These are phyloP conservation scores for Vickermania ingenoplastis DNA, from an alignment of 208 protist species.

Conservation along the genomic window DNA sequence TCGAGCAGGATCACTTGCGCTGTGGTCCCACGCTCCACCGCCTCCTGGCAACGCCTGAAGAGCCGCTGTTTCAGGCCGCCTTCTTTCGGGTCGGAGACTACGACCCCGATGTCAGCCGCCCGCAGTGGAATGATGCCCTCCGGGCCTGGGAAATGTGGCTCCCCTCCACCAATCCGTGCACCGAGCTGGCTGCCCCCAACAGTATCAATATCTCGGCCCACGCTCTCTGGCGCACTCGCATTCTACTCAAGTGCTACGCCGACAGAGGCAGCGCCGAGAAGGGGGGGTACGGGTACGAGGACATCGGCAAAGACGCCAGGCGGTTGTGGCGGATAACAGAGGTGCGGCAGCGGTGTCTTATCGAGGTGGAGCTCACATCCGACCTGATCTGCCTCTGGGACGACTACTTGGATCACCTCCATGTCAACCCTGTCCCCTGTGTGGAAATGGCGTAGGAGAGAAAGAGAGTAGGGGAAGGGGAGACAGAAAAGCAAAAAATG, in stretches of 20 bases:
- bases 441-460: constrained; percentile 15
- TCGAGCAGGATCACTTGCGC: not conserved
- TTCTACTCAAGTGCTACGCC: not conserved
- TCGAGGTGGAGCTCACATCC: constrained; percentile 47
- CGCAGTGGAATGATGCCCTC: constrained; percentile 44
- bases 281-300: not conserved
- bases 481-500: no score
- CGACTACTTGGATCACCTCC: constrained; percentile 41
- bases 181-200: not conserved
- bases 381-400: constrained; percentile 70
- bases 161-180: constrained; percentile 24
- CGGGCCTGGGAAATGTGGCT: constrained; percentile 61
- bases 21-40: not conserved
- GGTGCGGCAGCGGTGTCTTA: constrained; percentile 46
- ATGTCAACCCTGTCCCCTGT: constrained; percentile 73
- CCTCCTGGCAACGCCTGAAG: constrained; percentile 10
- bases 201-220: not conserved
- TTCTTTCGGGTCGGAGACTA: constrained; percentile 55
- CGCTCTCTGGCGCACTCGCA: not conserved
- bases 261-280: not conserved
- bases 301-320: not conserved
- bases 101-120: constrained; percentile 23
- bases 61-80: constrained; percentile 12
- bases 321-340: constrained; percentile 53
- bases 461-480: not conserved